These are phyloP conservation scores for Claviceps paspali DNA, from an alignment of 2,329 filamentous ascomycete species.

Conservation along the genomic window DNA sequence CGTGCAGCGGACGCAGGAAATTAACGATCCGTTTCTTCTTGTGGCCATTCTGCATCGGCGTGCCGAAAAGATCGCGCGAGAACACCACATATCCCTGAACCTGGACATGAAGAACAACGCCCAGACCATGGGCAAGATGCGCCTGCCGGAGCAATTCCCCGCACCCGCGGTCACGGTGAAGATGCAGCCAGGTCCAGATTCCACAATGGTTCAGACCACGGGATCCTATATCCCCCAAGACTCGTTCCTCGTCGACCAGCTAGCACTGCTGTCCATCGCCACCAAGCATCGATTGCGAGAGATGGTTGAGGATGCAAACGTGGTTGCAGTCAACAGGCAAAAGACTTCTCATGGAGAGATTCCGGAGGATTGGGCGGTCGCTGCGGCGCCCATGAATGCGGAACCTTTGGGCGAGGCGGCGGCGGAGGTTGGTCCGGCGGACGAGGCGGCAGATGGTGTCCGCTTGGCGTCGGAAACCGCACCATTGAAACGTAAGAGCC, in stretches of 20 bases:
- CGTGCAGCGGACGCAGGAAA: slow-evolving; percentile 48
- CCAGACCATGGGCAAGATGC: slow-evolving; percentile 31
- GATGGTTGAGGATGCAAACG: slow-evolving; percentile 62
- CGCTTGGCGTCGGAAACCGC: slow-evolving; percentile 28
- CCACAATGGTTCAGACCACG: slow-evolving; percentile 44
- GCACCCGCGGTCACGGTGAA: slow-evolving; percentile 37
- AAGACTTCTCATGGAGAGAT: slow-evolving; percentile 66
- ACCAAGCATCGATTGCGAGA: slow-evolving; percentile 65
- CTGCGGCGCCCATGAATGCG: slow-evolving; percentile 41
- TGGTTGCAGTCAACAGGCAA: slow-evolving; percentile 55
- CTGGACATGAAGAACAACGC: slow-evolving; percentile 35
- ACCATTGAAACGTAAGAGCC: slow-evolving; percentile 42
- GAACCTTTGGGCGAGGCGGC: slow-evolving; percentile 16
- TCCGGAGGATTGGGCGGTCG: slow-evolving; percentile 58
- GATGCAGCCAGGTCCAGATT: slow-evolving; percentile 44
- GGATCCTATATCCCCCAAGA: slow-evolving; percentile 62
- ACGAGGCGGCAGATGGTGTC: slow-evolving; percentile 31
- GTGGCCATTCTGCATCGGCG: slow-evolving; percentile 45
- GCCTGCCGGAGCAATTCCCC: slow-evolving; percentile 32
- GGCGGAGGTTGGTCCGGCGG: neutral
- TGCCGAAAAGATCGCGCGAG: slow-evolving; percentile 41
- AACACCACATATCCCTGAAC: slow-evolving; percentile 41
- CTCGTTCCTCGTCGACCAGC: slow-evolving; percentile 62
- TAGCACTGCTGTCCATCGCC: slow-evolving; percentile 69
- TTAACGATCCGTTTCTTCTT: slow-evolving; percentile 58